A percentile compares a stretch with the other conserved stretches of the same genome.
Conservation (phyloP, 75 land plant genomes). For the Azolla pinnata region DNA sequence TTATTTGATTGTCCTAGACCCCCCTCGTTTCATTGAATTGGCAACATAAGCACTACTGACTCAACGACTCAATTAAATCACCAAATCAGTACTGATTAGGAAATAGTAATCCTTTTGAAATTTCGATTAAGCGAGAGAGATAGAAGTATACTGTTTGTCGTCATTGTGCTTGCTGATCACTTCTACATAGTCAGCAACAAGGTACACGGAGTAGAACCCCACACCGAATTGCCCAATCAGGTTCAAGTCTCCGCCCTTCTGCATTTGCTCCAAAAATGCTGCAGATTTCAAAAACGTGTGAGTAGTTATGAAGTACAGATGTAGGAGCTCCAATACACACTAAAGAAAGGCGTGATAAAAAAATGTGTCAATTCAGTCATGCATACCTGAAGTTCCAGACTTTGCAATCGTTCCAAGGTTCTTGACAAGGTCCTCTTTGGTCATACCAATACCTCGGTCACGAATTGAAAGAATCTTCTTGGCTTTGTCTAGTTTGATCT, state of each 20-base stretch:
- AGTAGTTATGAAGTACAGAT: too few species aligned
- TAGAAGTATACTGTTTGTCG: conserved; percentile 76
- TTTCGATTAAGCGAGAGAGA: background rate
- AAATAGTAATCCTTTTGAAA: too few species aligned
- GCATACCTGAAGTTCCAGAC: conserved; percentile 91
- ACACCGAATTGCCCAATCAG: conserved; percentile 99
- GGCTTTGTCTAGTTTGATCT: conserved; percentile 92
- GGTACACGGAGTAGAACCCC: conserved; percentile 94
- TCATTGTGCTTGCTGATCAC: conserved; percentile 98
- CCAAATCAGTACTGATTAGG: too few species aligned
- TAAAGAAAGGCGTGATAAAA: too few species aligned
- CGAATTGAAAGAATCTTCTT: conserved; percentile 78
- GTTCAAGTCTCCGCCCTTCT: conserved; percentile 77
- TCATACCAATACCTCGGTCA: conserved; percentile 95
- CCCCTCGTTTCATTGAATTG: too few species aligned
- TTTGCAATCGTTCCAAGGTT: conserved; percentile 97
- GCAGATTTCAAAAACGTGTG: conserved; percentile 11
- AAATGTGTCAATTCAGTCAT: background rate
- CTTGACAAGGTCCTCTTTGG: conserved; percentile 93
- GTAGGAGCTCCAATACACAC: too few species aligned
- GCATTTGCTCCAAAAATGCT: conserved; percentile 98
- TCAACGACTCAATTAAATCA: too few species aligned
- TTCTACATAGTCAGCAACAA: conserved; percentile 95
- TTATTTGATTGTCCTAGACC: too few species aligned
- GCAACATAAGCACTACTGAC: too few species aligned